Evolutionary conservation across 495 filamentous ascomycete genomes (phyloP).

Genomic region (Jackrogersella multiformis): DNA sequence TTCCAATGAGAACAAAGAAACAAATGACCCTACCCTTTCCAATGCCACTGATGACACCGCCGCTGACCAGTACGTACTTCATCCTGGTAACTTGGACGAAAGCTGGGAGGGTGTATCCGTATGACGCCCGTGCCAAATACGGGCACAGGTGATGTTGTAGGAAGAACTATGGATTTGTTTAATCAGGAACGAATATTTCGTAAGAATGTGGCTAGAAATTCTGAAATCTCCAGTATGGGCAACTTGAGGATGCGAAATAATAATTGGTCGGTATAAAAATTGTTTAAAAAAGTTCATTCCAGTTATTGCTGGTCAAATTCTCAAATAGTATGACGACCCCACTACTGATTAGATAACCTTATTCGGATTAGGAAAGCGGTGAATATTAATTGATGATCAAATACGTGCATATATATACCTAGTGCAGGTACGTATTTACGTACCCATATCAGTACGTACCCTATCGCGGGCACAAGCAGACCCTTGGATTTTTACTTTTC

Average conservation of each 20-base stretch:
- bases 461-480: slow-evolving; percentile 16
- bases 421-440: neutral
- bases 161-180: neutral
- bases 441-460: neutral
- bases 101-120: neutral
- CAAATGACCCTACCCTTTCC: slow-evolving; percentile 67
- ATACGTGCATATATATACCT: no score
- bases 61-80: slow-evolving; percentile 33
- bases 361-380: slow-evolving; percentile 19
- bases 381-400: no score
- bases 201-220: neutral
- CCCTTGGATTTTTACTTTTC: neutral
- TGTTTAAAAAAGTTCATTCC: slow-evolving; percentile 17
- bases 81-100: slow-evolving; percentile 7
- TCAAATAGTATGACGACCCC: neutral
- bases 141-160: neutral
- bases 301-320: slow-evolving; percentile 4
- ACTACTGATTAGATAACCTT: slow-evolving; percentile 25
- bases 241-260: neutral
- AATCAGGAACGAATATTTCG: neutral
- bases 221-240: neutral
- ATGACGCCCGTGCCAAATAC: neutral
- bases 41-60: slow-evolving; percentile 81
- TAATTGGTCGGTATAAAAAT: neutral
- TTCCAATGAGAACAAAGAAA: neutral